Conservation (phyloP, 257 asterid genomes). For the Schizonepeta tenuifolia region DNA sequence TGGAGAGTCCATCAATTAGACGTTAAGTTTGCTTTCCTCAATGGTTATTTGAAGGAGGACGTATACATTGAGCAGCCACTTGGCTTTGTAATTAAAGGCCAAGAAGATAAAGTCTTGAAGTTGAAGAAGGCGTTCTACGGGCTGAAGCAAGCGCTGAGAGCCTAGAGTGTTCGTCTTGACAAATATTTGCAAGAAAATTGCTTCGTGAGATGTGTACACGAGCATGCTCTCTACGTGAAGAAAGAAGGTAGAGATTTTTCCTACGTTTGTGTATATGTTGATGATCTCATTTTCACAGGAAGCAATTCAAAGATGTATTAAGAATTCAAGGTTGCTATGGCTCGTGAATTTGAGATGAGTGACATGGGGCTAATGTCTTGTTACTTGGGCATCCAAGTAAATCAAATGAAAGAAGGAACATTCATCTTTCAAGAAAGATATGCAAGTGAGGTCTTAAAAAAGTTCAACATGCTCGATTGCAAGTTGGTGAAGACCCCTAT, state of each 20-base stretch:
- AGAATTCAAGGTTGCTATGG: too few relatives aligned
- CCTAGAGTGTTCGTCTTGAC: not conserved
- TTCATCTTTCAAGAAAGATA: too few relatives aligned
- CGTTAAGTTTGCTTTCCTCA: not conserved
- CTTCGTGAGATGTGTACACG: not conserved
- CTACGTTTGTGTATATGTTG: constrained; percentile 5
- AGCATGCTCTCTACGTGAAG: constrained; percentile 11
- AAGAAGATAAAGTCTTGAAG: constrained; percentile 10
- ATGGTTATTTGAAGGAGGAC: not conserved
- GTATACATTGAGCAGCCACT: not conserved
- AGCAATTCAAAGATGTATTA: too few relatives aligned
- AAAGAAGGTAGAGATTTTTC: not conserved
- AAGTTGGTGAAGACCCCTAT: too few relatives aligned
- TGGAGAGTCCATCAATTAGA: too few relatives aligned
- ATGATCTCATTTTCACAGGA: too few relatives aligned
- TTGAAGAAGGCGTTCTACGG: constrained; percentile 16
- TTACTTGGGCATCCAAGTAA: too few relatives aligned
- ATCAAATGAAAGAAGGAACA: too few relatives aligned
- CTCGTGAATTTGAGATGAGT: too few relatives aligned
- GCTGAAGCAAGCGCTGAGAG: constrained; percentile 4
- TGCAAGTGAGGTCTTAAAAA: too few relatives aligned
- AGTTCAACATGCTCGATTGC: too few relatives aligned
- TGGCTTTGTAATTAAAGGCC: not conserved
- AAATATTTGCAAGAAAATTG: constrained; percentile 7
- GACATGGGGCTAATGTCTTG: too few relatives aligned